Conservation (phyloP, 2,329 filamentous ascomycete species). For the Aureobasidium sp. region DNA sequence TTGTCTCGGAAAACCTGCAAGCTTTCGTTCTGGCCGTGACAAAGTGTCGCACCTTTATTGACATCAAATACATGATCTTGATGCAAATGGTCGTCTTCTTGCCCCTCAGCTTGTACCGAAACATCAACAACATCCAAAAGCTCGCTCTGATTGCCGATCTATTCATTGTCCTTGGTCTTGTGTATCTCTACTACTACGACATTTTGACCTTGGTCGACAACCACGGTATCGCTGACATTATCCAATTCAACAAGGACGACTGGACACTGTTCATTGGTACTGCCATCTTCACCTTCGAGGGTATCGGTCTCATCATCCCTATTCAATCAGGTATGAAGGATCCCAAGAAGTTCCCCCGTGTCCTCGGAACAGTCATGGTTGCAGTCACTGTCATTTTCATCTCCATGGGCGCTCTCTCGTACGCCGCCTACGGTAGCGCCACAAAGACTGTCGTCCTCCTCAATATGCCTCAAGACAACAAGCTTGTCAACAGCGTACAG, state of each 20-base stretch:
- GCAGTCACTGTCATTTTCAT: conserved; percentile 94
- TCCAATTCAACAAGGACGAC: conserved; percentile 87
- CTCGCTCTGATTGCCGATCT: conserved; percentile 94
- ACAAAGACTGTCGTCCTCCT: conserved; percentile 98
- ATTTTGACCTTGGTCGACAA: conserved; percentile 81
- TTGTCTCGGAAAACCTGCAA: conserved; percentile 95
- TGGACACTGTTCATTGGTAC: conserved; percentile 99
- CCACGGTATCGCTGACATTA: conserved; percentile 83
- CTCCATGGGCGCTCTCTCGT: conserved; percentile 92
- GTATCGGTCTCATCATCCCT: conserved; percentile 96
- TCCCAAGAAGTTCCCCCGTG: conserved; percentile 88
- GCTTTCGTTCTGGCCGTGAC: conserved; percentile 95
- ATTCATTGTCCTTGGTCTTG: conserved; percentile 92
- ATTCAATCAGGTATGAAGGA: conserved; percentile 98
- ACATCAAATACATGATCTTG: conserved; percentile 90
- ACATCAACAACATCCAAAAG: conserved; percentile 97
- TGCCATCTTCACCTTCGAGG: conserved; percentile 99
- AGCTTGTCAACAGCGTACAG: conserved; percentile 95
- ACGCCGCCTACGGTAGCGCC: conserved; percentile 94
- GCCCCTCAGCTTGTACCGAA: conserved; percentile 91
- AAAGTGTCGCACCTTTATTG: conserved; percentile 85
- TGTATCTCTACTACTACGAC: conserved; percentile 98
- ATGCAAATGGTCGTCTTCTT: conserved; percentile 97
- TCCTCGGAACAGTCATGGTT: conserved; percentile 92
- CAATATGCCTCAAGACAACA: conserved; percentile 96